phyloP scores from a whole-genome alignment of 305 asterid genomes.

The Stenogyne calaminthoides region DNA sequence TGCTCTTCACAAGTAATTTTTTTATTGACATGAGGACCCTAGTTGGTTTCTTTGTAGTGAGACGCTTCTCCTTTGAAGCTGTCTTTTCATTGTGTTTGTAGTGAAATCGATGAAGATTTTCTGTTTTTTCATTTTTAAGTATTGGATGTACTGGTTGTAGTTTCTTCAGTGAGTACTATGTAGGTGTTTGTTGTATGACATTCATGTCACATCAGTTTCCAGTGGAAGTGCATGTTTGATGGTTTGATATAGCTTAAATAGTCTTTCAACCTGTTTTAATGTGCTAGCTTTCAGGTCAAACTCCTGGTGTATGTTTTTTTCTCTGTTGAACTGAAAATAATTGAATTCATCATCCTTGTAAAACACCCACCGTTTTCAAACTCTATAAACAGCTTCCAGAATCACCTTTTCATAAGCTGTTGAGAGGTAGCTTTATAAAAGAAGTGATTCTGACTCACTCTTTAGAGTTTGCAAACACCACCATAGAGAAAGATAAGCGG shows the following conservation, averaged over 20 bases:
- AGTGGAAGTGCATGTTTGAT: background rate
- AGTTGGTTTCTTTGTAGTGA: slow-evolving; percentile 17
- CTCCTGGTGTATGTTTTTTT: background rate
- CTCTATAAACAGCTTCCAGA: too few relatives aligned
- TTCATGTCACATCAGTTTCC: background rate
- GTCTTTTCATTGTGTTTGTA: slow-evolving; percentile 23
- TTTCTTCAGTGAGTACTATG: background rate
- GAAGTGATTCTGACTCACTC: too few relatives aligned
- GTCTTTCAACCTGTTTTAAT: background rate
- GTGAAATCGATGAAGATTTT: background rate
- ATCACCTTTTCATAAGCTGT: too few relatives aligned
- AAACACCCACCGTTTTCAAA: too few relatives aligned
- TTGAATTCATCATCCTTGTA: background rate
- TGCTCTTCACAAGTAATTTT: slow-evolving; percentile 54
- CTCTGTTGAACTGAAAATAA: slow-evolving; percentile 11
- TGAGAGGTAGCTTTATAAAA: too few relatives aligned
- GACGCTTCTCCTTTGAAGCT: slow-evolving; percentile 25
- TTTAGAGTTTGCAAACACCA: too few relatives aligned
- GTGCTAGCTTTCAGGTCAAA: background rate
- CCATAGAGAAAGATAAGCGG: background rate
- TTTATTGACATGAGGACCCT: slow-evolving; percentile 25
- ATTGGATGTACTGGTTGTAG: slow-evolving; percentile 13
- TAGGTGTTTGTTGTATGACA: slow-evolving; percentile 1
- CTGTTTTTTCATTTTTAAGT: background rate
- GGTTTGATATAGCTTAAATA: background rate